These are phyloP conservation scores for Candida tammaniensis DNA, from an alignment of 805 yeast species.

Conservation along the genomic window DNA sequence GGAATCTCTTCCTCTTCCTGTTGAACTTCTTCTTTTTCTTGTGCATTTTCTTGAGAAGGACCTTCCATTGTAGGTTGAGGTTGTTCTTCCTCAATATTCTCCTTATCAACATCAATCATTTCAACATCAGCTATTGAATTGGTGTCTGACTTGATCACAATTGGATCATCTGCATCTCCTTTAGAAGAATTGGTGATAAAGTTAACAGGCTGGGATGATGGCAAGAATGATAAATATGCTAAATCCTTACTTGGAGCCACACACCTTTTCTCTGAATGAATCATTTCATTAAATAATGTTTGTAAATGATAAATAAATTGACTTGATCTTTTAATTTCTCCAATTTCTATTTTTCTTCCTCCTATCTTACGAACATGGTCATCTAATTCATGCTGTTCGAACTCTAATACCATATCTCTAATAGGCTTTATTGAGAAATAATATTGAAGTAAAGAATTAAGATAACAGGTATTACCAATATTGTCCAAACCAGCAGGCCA, in stretches of 20 bases:
- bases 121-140: conserved; percentile 1
- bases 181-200: conserved; percentile 3
- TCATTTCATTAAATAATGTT: conserved; percentile 67
- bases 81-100: background rate
- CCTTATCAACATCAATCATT: background rate
- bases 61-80: conserved; percentile 2
- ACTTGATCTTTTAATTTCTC: conserved; percentile 76
- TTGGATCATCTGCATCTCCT: conserved; percentile 8
- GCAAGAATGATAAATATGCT: conserved; percentile 84
- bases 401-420: conserved; percentile 60
- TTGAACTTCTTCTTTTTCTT: background rate
- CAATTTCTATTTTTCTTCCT: conserved; percentile 75
- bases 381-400: conserved; percentile 34
- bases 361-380: conserved; percentile 60
- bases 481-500: conserved; percentile 94
- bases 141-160: conserved; percentile 5
- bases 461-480: conserved; percentile 93
- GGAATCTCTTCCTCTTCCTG: background rate
- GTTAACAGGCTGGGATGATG: conserved; percentile 63
- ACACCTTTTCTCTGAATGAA: conserved; percentile 56
- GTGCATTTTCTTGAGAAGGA: background rate
- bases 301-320: conserved; percentile 77
- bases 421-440: conserved; percentile 85
- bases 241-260: conserved; percentile 81
- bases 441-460: conserved; percentile 87